phyloP scores from a whole-genome alignment of 2,329 filamentous ascomycete genomes.

The Colletotrichum coccodes region DNA sequence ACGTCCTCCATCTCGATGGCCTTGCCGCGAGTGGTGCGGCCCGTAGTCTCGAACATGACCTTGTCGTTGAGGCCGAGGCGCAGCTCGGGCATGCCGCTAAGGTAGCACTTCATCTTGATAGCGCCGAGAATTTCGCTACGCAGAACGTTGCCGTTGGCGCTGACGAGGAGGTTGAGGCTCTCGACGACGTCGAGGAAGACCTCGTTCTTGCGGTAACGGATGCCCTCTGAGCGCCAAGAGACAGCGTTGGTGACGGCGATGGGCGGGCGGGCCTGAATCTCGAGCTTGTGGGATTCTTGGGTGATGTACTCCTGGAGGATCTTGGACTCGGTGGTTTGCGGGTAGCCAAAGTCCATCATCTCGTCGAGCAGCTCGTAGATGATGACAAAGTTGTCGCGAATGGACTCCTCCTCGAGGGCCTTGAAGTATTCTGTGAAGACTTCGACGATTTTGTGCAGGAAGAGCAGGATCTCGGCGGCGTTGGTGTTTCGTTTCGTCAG shows the following conservation, averaged over 20 bases:
- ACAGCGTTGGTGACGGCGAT: conserved; percentile 99
- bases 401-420: conserved; percentile 97
- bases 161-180: conserved; percentile 94
- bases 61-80: conserved; percentile 97
- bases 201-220: conserved; percentile 98
- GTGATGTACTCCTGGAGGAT: conserved; percentile 99
- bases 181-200: conserved; percentile 98
- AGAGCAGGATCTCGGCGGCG: conserved; percentile 96
- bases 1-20: conserved; percentile 99
- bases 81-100: conserved; percentile 97
- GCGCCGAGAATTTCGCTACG: conserved; percentile 96
- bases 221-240: conserved; percentile 97
- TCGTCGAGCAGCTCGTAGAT: conserved; percentile 99
- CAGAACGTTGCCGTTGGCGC: conserved; percentile 92
- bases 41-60: conserved; percentile 99
- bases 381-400: conserved; percentile 98
- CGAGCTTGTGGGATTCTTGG: conserved; percentile 98
- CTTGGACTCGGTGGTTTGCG: conserved; percentile 97
- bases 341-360: conserved; percentile 99
- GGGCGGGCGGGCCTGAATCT: conserved; percentile 93
- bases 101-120: conserved; percentile 99
- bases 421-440: conserved; percentile 99
- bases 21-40: conserved; percentile 92
- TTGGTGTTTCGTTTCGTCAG: conserved; percentile 99
- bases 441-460: conserved; percentile 97